Evolutionary conservation across 2,329 filamentous ascomycete species (phyloP).

Genomic region (Chrysoporthe puriensis): DNA sequence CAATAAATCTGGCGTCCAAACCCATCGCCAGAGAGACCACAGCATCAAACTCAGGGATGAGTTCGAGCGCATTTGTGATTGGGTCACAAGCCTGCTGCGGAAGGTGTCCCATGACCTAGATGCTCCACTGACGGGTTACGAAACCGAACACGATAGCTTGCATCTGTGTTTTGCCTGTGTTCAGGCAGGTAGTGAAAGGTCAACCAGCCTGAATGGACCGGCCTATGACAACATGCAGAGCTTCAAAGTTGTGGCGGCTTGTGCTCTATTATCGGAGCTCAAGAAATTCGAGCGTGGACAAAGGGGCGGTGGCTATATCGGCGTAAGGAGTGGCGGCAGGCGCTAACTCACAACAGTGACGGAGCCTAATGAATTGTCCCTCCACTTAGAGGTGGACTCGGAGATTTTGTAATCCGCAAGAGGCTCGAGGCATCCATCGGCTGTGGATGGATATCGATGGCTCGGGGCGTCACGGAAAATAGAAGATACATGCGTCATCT

Average conservation of each 20-base stretch:
- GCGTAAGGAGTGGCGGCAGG: constrained; percentile 7
- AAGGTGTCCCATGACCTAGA: constrained; percentile 11
- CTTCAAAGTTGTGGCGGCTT: constrained; percentile 39
- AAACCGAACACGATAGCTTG: constrained; percentile 30
- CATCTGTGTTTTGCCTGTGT: constrained; percentile 40
- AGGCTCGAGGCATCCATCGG: not conserved
- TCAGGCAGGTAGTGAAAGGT: constrained; percentile 25
- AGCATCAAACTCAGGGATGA: constrained; percentile 57
- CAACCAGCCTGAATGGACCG: constrained; percentile 8
- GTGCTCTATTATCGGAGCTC: constrained; percentile 38
- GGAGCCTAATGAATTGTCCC: not conserved
- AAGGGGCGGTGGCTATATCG: constrained; percentile 10
- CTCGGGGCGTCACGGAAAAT: not conserved
- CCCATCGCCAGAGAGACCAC: constrained; percentile 53
- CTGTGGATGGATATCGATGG: not conserved
- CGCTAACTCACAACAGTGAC: not conserved
- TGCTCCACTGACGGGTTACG: constrained; percentile 19
- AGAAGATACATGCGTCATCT: not conserved
- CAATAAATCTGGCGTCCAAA: constrained; percentile 54
- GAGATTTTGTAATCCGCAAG: not conserved
- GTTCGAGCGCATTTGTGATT: constrained; percentile 51
- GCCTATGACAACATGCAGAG: constrained; percentile 32
- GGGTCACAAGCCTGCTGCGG: constrained; percentile 43
- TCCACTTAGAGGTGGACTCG: not conserved
- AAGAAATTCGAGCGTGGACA: constrained; percentile 11